Evolutionary conservation across 805 yeast genomes (phyloP).

Genomic region (Henningerozyma blattae): DNA sequence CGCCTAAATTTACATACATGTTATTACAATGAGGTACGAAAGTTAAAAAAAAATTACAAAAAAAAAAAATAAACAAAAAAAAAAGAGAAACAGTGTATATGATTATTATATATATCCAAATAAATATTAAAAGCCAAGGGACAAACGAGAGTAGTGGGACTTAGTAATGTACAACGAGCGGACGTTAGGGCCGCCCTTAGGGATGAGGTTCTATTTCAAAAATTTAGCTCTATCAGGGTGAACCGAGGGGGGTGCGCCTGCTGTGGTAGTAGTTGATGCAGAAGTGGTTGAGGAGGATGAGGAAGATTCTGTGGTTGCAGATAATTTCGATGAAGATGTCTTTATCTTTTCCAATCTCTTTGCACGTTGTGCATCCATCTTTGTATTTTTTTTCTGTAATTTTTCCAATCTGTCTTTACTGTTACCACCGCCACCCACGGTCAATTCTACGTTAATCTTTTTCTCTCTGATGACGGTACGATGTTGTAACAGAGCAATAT

Average conservation of each 20-base stretch:
- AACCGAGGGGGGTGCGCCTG: constrained; percentile 12
- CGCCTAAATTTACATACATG: no score
- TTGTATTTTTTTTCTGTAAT: constrained; percentile 67
- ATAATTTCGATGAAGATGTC: constrained; percentile 27
- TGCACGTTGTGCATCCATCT: constrained; percentile 57
- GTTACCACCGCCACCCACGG: constrained; percentile 98
- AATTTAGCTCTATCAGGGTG: constrained; percentile 56
- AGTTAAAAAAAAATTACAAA: no score
- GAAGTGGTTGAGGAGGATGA: constrained; percentile 4
- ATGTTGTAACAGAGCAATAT: constrained; percentile 73
- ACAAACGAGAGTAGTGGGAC: no score
- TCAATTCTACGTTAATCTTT: constrained; percentile 87
- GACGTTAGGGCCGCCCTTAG: no score
- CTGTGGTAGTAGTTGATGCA: constrained; percentile 1
- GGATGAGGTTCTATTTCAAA: constrained; percentile 12
- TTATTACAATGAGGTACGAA: no score
- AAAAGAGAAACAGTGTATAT: no score
- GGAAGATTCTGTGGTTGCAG: constrained; percentile 11
- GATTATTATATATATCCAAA: no score
- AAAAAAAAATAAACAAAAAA: no score
- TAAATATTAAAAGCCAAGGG: no score
- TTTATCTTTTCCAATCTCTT: constrained; percentile 39
- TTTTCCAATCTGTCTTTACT: constrained; percentile 55
- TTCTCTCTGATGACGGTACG: constrained; percentile 58
- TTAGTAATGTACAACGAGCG: no score